phyloP scores from a whole-genome alignment of 1,284 basidiomycete genomes.

The Moesziomyces aphidis region DNA sequence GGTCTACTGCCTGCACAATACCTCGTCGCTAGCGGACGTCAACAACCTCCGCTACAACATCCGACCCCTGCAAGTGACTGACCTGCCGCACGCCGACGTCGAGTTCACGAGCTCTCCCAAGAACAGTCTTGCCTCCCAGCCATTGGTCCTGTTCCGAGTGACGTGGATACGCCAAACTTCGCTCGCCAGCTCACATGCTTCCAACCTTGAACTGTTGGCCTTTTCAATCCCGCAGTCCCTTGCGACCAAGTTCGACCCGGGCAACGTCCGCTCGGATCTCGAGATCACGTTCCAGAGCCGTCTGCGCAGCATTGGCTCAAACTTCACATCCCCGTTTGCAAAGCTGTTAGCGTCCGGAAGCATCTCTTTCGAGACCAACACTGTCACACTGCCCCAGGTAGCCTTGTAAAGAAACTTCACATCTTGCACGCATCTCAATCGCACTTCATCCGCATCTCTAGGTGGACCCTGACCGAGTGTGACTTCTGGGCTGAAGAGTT shows the following conservation, averaged over 20 bases:
- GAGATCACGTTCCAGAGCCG: slow-evolving; percentile 9
- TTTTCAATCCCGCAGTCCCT: slow-evolving; percentile 25
- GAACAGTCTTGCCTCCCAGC: slow-evolving; percentile 24
- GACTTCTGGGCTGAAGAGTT: neutral
- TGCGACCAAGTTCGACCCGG: neutral
- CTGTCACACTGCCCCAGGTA: slow-evolving; percentile 22
- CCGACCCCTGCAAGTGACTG: neutral
- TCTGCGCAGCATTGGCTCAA: neutral
- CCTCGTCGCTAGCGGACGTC: neutral
- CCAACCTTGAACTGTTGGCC: slow-evolving; percentile 12
- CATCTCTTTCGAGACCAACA: slow-evolving; percentile 1
- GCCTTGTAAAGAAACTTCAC: slow-evolving; percentile 6
- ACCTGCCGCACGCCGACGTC: neutral
- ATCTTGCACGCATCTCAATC: neutral
- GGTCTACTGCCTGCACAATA: slow-evolving; percentile 20
- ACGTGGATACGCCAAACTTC: neutral
- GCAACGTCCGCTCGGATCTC: neutral
- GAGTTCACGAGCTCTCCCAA: slow-evolving; percentile 13
- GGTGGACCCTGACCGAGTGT: too few relatives aligned
- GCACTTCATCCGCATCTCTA: too few relatives aligned
- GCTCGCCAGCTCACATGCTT: neutral
- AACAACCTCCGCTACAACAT: slow-evolving; percentile 6
- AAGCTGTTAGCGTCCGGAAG: slow-evolving; percentile 8
- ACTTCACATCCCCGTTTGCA: neutral
- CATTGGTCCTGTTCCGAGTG: slow-evolving; percentile 14